phyloP scores from a whole-genome alignment of 441 rosid genomes.

The Gossypium davidsonii region DNA sequence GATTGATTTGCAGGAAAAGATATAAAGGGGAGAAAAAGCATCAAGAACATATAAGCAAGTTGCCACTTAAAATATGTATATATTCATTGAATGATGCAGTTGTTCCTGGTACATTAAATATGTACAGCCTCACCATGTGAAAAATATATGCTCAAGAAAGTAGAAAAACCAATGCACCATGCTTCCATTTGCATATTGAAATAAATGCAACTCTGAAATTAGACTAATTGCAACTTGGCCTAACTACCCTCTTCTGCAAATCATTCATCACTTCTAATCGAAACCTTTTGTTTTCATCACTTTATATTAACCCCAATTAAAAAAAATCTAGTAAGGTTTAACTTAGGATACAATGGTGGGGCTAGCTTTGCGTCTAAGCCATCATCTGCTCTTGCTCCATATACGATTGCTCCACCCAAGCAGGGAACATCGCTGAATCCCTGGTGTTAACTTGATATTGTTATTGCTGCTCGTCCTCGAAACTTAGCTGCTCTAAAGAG shows the following conservation, averaged over 20 bases:
- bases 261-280: too few species aligned
- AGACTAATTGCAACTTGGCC: not conserved
- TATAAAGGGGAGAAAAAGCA: too few species aligned
- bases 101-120: not conserved
- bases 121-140: not conserved
- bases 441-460: conserved; percentile 32
- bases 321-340: too few species aligned
- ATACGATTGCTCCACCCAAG: conserved; percentile 75
- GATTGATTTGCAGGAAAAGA: too few species aligned
- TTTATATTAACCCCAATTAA: too few species aligned
- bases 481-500: conserved; percentile 25
- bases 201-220: conserved; percentile 8
- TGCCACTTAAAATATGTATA: not conserved
- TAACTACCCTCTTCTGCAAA: not conserved
- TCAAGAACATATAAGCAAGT: not conserved
- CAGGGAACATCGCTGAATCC: conserved; percentile 33
- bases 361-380: conserved; percentile 33
- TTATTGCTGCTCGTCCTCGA: conserved; percentile 33
- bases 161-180: too few species aligned
- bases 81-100: not conserved
- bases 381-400: conserved; percentile 76
- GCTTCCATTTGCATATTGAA: not conserved
- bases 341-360: too few species aligned
- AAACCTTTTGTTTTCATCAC: too few species aligned
- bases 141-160: too few species aligned